phyloP scores from a whole-genome alignment of 2,329 filamentous ascomycete species.

The Elsinoe arachidis region DNA sequence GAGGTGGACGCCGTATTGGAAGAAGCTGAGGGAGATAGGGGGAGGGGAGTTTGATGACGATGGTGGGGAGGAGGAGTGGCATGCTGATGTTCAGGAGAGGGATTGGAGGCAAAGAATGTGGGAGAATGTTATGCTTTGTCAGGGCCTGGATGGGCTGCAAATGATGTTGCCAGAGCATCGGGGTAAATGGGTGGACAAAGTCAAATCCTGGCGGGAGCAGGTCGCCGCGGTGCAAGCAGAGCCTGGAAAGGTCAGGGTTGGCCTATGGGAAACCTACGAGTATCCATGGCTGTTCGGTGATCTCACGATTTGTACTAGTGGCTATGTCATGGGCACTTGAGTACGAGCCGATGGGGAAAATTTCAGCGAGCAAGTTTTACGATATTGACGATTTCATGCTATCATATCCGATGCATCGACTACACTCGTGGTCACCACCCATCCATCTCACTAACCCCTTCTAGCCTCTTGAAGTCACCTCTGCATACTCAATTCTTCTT shows the following conservation, averaged over 20 bases:
- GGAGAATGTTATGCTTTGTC: conserved; percentile 22
- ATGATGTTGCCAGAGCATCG: conserved; percentile 18
- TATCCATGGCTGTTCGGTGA: conserved; percentile 19
- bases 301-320: conserved; percentile 16
- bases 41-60: conserved; percentile 18
- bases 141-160: conserved; percentile 26
- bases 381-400: neutral
- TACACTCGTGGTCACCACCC: neutral
- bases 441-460: neutral
- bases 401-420: neutral
- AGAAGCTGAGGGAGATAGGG: conserved; percentile 14
- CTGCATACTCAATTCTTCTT: neutral
- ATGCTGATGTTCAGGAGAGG: conserved; percentile 1
- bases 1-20: conserved; percentile 25
- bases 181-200: conserved; percentile 17
- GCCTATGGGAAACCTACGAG: conserved; percentile 15
- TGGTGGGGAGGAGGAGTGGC: conserved; percentile 15
- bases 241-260: conserved; percentile 16
- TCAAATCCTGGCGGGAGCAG: conserved; percentile 18
- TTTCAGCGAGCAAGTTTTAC: neutral
- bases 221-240: conserved; percentile 17
- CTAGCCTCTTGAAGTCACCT: neutral
- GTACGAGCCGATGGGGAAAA: neutral
- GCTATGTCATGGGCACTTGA: conserved; percentile 16
- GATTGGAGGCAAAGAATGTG: conserved; percentile 23